phyloP scores from a whole-genome alignment of 2,329 filamentous ascomycete genomes.

The Bipolaris cookei region DNA sequence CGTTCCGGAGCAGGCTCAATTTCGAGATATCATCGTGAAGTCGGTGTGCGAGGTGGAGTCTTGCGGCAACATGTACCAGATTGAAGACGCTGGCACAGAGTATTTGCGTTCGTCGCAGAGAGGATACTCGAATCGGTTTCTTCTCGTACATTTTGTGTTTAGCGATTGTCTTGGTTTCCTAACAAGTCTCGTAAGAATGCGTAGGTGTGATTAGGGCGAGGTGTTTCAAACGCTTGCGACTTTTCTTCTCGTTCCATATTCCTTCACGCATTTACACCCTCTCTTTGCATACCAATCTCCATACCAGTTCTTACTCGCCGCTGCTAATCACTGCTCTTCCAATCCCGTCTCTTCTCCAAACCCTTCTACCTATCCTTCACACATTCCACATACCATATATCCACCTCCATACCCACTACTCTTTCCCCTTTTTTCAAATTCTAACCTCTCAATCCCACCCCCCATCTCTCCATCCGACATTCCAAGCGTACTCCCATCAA shows the following conservation, averaged over 20 bases:
- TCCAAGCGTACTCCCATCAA: neutral
- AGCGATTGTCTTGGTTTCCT: neutral
- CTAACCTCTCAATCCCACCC: neutral
- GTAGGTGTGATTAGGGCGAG: neutral
- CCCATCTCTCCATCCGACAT: no score
- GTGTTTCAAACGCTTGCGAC: neutral
- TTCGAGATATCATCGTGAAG: neutral
- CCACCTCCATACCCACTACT: neutral
- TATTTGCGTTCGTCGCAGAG: neutral
- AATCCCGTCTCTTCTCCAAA: neutral
- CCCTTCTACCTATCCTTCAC: neutral
- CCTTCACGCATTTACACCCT: neutral
- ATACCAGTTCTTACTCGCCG: no score
- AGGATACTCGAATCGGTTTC: neutral
- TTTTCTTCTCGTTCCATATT: neutral
- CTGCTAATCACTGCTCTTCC: neutral
- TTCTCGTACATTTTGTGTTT: neutral
- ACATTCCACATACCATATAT: neutral
- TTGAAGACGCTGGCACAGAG: neutral
- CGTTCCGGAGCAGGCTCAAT: neutral
- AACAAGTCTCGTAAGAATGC: neutral
- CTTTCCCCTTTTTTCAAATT: neutral
- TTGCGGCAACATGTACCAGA: neutral
- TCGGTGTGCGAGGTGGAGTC: neutral
- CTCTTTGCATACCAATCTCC: no score